Base-by-base conservation (phyloP, 2,329 filamentous ascomycete species). In the Scolecobasidium constrictum region DNA sequence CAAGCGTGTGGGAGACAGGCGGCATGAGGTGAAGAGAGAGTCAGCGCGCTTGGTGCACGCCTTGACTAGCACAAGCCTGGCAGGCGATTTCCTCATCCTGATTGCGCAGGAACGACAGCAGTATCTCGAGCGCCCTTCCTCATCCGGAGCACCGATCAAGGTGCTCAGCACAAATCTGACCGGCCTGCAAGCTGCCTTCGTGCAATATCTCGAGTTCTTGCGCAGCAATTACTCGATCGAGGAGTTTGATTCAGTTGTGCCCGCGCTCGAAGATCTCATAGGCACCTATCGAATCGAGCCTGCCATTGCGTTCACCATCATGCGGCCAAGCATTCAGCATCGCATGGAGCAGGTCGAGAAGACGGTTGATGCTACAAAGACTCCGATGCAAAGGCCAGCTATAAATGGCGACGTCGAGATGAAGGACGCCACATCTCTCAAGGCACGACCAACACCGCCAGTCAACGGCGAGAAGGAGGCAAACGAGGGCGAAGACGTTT, bases 71-170 rank as follows among this genome's bases (percentile, higher is more conserved):
- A 83, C 83, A 0, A 78, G 78, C 39, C 72, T 96, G 40, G 85
- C 84, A 18, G 82, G 84, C 2, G 82, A 86, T 46, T 71, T 96
- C 2, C 73, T 98, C n/a, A 75, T 96, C 52, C 83, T 87, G 35
- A 81, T 98, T 52, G 85, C 88, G 0, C 88, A 95, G 56, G 87
- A 94, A 60, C 79, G 86, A 37, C 81, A 93, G 56, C 78, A 82
- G n/a, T 92, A 86, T 48, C 77, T 92, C 18, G 93, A 83, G 62
- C 78, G 78, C 33, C 66, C 81, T 1, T 74, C 82, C 5, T 78
- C 86, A 26, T 69, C 73, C 18, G 77, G 83, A 45, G 81, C 84
- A 0, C 87, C 93, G 47, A 79, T 95, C 57, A 98, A 98, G 60
- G 81, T 88, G 35, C 66, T 96, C 11, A 84, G 86, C 3, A 86